Evolutionary conservation across 768 basidiomycete genomes (phyloP).

Genomic region (Hygrophoropsis aurantiaca): DNA sequence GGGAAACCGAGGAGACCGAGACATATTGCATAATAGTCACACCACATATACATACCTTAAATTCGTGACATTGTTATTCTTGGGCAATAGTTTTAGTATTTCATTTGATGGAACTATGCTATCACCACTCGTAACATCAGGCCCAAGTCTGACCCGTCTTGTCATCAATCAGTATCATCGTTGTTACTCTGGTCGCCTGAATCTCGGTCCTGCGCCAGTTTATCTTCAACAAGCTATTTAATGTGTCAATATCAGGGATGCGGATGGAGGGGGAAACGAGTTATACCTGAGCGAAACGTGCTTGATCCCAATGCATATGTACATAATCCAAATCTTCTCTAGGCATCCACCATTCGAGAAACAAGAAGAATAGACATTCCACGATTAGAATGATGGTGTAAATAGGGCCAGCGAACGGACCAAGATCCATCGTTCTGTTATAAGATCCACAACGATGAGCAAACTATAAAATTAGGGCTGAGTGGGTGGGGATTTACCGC

Average conservation of each 20-base stretch:
- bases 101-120: constrained; percentile 3
- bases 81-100: background rate
- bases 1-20: constrained; percentile 20
- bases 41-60: no score
- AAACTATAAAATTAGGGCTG: background rate
- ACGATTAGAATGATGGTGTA: constrained; percentile 87
- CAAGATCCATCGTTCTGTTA: constrained; percentile 76
- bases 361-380: constrained; percentile 82
- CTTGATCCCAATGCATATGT: constrained; percentile 56
- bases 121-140: no score
- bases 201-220: no score
- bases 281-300: constrained; percentile 32
- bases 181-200: no score
- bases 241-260: no score
- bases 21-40: no score
- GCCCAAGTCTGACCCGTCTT: no score
- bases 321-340: constrained; percentile 77
- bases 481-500: constrained; percentile 57
- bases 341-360: constrained; percentile 85
- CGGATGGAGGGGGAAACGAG: no score
- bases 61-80: background rate
- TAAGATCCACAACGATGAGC: no score
- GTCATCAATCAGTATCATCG: no score
- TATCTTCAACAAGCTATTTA: no score
- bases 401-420: constrained; percentile 81